Evolutionary conservation across 257 asterid genomes (phyloP).

Genomic region (Capsicum rhomboideum): DNA sequence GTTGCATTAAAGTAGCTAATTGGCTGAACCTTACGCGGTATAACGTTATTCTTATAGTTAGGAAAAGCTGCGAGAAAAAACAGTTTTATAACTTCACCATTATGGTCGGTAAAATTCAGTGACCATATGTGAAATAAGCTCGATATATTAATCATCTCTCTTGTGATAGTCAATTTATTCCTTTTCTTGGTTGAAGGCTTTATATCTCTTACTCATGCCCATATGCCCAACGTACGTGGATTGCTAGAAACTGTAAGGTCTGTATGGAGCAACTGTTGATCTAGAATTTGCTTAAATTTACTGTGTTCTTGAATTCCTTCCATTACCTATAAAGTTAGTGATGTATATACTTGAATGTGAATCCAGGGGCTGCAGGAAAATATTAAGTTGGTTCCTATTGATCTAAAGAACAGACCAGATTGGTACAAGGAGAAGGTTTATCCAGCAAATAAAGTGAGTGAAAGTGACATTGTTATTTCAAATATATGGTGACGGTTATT

Average conservation of each 20-base stretch:
- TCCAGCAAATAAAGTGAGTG: constrained; percentile 85
- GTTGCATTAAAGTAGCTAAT: background rate
- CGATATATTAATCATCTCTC: background rate
- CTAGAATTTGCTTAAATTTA: background rate
- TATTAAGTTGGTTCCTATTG: constrained; percentile 64
- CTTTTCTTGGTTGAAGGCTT: constrained; percentile 45
- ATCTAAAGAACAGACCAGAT: constrained; percentile 70
- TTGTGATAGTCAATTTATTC: background rate
- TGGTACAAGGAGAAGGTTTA: constrained; percentile 94
- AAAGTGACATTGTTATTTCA: background rate
- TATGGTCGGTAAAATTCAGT: background rate
- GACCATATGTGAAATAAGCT: background rate
- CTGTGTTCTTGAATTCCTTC: background rate
- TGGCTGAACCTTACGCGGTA: background rate
- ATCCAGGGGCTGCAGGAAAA: constrained; percentile 67
- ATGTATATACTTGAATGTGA: constrained; percentile 7
- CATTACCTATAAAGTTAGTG: background rate
- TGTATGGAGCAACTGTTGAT: background rate
- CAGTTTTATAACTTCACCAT: background rate
- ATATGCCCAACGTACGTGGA: constrained; percentile 86
- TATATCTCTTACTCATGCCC: constrained; percentile 80
- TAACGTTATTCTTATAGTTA: background rate
- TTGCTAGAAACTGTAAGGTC: constrained; percentile 72
- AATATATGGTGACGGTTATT: background rate
- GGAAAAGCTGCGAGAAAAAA: background rate